Evolutionary conservation across 768 basidiomycete genomes (phyloP).

Genomic region (Hypholoma fasciculare): DNA sequence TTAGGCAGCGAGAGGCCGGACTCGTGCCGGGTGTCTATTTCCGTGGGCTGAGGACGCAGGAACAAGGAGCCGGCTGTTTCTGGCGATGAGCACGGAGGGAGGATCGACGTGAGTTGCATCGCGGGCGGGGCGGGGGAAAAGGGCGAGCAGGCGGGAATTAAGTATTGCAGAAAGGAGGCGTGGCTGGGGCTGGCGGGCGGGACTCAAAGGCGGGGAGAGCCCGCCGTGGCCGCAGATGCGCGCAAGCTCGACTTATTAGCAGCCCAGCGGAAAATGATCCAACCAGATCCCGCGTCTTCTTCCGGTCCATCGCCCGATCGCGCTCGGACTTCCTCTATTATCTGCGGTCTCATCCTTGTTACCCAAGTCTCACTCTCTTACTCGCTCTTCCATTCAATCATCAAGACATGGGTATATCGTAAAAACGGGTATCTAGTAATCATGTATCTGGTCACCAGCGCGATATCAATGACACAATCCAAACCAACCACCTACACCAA

Average conservation of each 20-base stretch:
- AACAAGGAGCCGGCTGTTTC: conserved; percentile 10
- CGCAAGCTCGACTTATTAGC: neutral
- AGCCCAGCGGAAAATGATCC: neutral
- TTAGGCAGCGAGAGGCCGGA: conserved; percentile 13
- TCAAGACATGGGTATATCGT: conserved; percentile 5
- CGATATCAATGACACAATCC: too few relatives aligned
- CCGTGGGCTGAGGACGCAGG: neutral
- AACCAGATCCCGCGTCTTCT: neutral
- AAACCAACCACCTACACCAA: too few relatives aligned
- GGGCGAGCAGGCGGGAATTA: conserved; percentile 2
- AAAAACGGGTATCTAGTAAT: neutral
- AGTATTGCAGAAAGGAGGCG: neutral
- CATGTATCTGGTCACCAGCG: too few relatives aligned
- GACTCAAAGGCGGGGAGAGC: conserved; percentile 1
- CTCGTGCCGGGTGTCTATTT: conserved; percentile 13
- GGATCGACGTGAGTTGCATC: conserved; percentile 19
- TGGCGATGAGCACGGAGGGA: conserved; percentile 20
- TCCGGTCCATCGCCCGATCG: neutral
- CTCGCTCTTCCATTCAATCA: neutral
- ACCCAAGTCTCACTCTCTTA: neutral
- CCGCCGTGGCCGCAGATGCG: conserved; percentile 1
- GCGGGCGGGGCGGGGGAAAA: conserved; percentile 17
- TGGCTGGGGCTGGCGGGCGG: conserved; percentile 14
- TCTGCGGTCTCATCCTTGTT: neutral
- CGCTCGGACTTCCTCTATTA: neutral